Percentiles rank a stretch among this genome's conserved stretches.
These are phyloP conservation scores for Emergomyces pasteurianus DNA, from an alignment of 2,329 filamentous ascomycete species.

Conservation along the genomic window DNA sequence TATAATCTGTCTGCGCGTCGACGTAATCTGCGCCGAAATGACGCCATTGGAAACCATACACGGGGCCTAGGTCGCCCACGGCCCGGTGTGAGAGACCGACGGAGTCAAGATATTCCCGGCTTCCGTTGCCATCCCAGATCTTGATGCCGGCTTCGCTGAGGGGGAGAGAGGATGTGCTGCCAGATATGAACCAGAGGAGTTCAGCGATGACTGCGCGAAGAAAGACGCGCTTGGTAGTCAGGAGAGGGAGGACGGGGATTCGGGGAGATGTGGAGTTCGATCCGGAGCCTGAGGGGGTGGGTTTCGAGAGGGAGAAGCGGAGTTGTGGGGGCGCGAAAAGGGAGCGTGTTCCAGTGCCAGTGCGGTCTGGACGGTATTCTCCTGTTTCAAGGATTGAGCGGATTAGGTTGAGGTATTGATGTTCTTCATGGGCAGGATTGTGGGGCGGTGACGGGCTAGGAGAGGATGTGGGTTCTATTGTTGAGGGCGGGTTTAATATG, in stretches of 20 bases:
- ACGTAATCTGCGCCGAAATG: conserved; percentile 91
- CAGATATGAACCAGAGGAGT: conserved; percentile 89
- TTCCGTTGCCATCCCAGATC: conserved; percentile 98
- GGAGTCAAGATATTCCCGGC: conserved; percentile 75
- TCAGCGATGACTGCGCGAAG: conserved; percentile 79
- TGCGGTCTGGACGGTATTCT: conserved; percentile 82
- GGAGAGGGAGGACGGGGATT: conserved; percentile 67
- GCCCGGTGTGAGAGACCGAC: conserved; percentile 70
- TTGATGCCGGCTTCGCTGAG: conserved; percentile 74
- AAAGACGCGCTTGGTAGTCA: conserved; percentile 97
- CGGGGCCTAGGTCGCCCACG: conserved; percentile 81
- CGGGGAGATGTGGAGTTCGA: conserved; percentile 28
- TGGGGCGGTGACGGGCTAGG: conserved; percentile 12
- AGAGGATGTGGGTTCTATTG: neutral
- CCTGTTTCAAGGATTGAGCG: conserved; percentile 69
- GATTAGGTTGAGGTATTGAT: conserved; percentile 87
- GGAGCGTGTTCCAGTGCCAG: conserved; percentile 83
- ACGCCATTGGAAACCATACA: conserved; percentile 98
- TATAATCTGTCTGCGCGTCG: conserved; percentile 68
- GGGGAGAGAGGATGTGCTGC: conserved; percentile 65
- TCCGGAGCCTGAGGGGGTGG: conserved; percentile 30
- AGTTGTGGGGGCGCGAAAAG: conserved; percentile 79
- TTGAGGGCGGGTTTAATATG: conserved; percentile 14
- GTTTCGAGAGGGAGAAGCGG: conserved; percentile 67
- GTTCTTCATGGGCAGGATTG: conserved; percentile 58